Evolutionary conservation across 345 rosid genomes (phyloP), one percentile per base, ranked within the genome.

Genomic region (Melastoma malabathricum): DNA sequence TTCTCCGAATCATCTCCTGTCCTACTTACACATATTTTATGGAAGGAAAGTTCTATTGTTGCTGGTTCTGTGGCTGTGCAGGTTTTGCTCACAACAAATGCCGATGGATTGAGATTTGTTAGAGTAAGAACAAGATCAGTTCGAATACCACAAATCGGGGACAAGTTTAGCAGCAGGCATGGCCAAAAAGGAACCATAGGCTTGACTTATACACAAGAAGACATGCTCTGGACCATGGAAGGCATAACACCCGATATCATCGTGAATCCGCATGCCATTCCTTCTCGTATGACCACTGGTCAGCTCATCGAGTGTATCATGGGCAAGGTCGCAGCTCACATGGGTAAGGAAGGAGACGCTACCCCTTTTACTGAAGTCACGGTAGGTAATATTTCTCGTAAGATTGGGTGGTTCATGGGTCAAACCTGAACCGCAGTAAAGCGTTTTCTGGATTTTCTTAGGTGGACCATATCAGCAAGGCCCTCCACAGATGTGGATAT

Each of bases 141-240:
- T 50, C 77, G 98, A 44, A 87, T 80, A 57, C 98, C 98, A 58
- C 98, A 92, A 63, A 92, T 92, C 17, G 96, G 98, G 27, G 98
- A 92, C 75, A 92, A 92, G 54, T 90, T 90, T 50, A 90, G 98
- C 56, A 90, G 98, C 78, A 75, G 98, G 64, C 98, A 90, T 17
- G 98, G 96, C 56, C 98, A 92, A 78, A 92, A 92, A 81, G 98
- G 98, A 70, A 92, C 98, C 5, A 93, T 87, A 14, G 98, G 98
- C 57, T 86, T 87, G 95, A 84, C 96, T 10, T 92, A 92, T 68
- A 92, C 98, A 1, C 98, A 92, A 54, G 98, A 92, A 59, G 98
- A 92, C 69, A 92, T 92, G 96, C 96, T 96, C n/a, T 92, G 98
- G 98, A 92, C 95, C 3, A 73, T 78, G 47, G 98, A 92, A 75